Conservation (phyloP, 805 yeast species). For the Lachancea lanzarotensis region DNA sequence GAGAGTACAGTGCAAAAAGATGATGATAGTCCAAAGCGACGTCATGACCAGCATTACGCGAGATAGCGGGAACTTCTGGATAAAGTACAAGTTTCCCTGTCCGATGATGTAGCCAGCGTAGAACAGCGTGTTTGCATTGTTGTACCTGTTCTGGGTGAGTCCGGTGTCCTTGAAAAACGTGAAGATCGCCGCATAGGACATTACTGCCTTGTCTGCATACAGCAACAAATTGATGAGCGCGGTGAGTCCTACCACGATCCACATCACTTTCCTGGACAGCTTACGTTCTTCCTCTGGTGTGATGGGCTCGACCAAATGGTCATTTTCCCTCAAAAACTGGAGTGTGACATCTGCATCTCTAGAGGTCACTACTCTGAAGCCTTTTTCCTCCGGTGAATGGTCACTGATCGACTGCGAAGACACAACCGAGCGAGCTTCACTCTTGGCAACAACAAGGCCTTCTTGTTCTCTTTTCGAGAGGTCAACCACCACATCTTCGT, state of each 20-base stretch:
- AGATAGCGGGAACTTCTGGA: conserved; percentile 41
- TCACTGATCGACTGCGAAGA: too few relatives aligned
- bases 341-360: conserved; percentile 39
- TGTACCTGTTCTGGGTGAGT: conserved; percentile 38
- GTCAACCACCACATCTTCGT: too few relatives aligned
- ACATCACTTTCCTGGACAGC: conserved; percentile 24
- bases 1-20: conserved; percentile 43
- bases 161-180: conserved; percentile 44
- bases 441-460: too few relatives aligned
- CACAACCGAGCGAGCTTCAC: too few relatives aligned
- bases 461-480: too few relatives aligned
- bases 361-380: conserved; percentile 21
- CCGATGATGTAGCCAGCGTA: conserved; percentile 47
- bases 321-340: conserved; percentile 33
- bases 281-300: conserved; percentile 37
- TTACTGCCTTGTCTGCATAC: conserved; percentile 47
- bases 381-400: too few relatives aligned
- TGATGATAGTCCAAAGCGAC: conserved; percentile 40
- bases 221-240: conserved; percentile 38
- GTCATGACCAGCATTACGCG: conserved; percentile 34
- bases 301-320: conserved; percentile 32
- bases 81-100: conserved; percentile 39
- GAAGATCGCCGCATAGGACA: conserved; percentile 43
- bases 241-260: conserved; percentile 34
- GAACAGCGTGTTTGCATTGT: conserved; percentile 46